Conservation (phyloP, 495 filamentous ascomycete species). For the Lasiosphaeria miniovina region DNA sequence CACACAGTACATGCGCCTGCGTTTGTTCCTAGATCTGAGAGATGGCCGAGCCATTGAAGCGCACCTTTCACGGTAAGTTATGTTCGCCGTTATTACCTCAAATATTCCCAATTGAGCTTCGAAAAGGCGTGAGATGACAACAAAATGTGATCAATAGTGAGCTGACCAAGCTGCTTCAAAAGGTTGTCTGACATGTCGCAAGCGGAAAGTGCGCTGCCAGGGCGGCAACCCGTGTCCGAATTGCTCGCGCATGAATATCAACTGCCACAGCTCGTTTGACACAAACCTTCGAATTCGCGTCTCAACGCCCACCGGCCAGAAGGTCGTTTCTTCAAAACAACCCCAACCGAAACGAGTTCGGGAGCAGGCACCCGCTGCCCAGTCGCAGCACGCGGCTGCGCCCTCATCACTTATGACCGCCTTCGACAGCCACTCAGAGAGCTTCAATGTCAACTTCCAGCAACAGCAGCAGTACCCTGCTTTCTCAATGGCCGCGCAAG, state of each 20-base stretch:
- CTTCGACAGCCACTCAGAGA: constrained; percentile 9
- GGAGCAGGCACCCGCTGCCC: background rate
- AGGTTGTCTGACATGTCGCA: constrained; percentile 39
- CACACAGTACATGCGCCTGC: background rate
- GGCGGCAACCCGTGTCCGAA: constrained; percentile 35
- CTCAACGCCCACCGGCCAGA: constrained; percentile 28
- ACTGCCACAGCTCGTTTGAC: constrained; percentile 36
- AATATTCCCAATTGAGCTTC: background rate
- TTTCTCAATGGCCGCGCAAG: constrained; percentile 7
- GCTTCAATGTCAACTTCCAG: constrained; percentile 12
- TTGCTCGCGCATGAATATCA: constrained; percentile 34
- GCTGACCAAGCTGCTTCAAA: background rate
- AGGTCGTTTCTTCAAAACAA: constrained; percentile 14
- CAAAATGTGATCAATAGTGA: background rate
- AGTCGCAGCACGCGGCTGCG: background rate
- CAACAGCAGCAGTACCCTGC: constrained; percentile 14
- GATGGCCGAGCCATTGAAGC: constrained; percentile 29
- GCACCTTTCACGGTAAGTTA: constrained; percentile 32
- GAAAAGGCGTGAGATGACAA: background rate
- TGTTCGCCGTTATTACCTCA: background rate
- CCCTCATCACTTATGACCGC: background rate
- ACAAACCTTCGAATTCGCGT: constrained; percentile 33
- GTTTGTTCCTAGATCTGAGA: background rate
- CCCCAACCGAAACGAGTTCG: constrained; percentile 13
- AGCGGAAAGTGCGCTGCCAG: constrained; percentile 36